Evolutionary conservation across 306 rosid species (phyloP).

Genomic region (Bauhinia variegata): DNA sequence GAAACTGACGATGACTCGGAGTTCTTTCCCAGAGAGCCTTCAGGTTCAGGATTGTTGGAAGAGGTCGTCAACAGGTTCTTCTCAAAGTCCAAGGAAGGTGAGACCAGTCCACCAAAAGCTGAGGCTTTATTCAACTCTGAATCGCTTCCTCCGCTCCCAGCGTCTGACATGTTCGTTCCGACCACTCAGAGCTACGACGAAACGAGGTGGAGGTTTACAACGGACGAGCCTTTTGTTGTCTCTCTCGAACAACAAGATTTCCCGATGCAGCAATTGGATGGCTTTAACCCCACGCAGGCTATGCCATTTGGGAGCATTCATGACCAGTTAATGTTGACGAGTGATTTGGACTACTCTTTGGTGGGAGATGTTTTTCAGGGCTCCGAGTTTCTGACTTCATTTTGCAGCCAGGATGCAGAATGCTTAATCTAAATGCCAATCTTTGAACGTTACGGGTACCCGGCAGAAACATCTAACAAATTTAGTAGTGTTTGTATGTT

Average conservation of each 20-base stretch:
- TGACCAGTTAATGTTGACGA: conserved; percentile 37
- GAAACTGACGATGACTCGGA: conserved; percentile 32
- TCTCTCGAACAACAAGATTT: conserved; percentile 41
- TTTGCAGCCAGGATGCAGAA: conserved; percentile 60
- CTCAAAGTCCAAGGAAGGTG: conserved; percentile 35
- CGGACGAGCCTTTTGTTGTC: conserved; percentile 30
- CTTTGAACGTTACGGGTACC: background rate
- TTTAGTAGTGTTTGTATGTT: background rate
- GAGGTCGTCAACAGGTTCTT: conserved; percentile 69
- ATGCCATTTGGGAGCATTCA: conserved; percentile 41
- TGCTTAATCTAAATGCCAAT: conserved; percentile 41
- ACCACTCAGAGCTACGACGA: conserved; percentile 21
- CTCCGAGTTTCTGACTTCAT: conserved; percentile 54
- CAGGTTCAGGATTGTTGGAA: conserved; percentile 74
- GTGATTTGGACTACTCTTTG: conserved; percentile 33
- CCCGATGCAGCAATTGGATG: conserved; percentile 39
- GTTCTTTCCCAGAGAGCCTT: conserved; percentile 54
- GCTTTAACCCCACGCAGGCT: background rate
- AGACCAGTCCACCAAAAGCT: background rate
- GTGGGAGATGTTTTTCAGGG: conserved; percentile 55
- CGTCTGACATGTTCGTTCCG: conserved; percentile 16
- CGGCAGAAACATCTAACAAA: background rate
- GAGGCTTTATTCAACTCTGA: conserved; percentile 10
- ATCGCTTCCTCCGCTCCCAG: background rate
- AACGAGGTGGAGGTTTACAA: conserved; percentile 2